Base-by-base conservation (phyloP, 202 grass and related monocot genomes). In the Eragrostis tef region DNA sequence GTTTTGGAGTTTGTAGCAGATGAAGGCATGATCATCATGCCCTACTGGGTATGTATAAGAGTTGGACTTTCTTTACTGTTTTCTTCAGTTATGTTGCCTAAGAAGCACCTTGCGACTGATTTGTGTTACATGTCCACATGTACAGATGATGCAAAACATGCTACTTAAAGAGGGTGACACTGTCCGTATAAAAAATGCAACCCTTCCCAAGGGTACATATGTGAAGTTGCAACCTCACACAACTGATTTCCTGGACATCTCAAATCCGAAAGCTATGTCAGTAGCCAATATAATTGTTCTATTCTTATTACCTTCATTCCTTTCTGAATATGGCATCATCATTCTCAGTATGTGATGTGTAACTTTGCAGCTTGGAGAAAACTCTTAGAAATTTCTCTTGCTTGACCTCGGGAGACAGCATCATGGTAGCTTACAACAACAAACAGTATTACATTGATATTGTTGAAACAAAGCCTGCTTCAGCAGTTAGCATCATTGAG, bases 101-200 rank as follows among this genome's bases (percentile, higher is more conserved):
- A 79, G 48, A 79, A 75, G 11, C 36, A 12, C 24, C 15, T 64
- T 46, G 6, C 12, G 21, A 34, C 71, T 25, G 4, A 47, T 70
- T 22, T 82, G 7, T 74, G 43, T 34, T 17, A 71, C 65, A 39
- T 60, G 81, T 77, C 16, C 46, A 27, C 70, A 41, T 83, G 19
- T 82, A 26, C 84, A 98, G 95, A 93, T 95, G 95, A 98, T 98
- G 92, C 88, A 95, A 91, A 98, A 98, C 90, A 91, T 98, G 91
- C 88, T 95, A 81, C 86, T 98, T 79, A 41, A 91, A 91, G 92
- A 90, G 62, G 92, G 95, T 83, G 90, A 94, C 12, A 73, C 27
- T 51, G 79, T 98, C 17, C 84, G 24, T 78, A 68, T 98, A 5
- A 93, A 88, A 71, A 93, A 89, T 48, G 70, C 86, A 21, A 88